Conservation (phyloP, 768 basidiomycete genomes). For the Agrocybe pediades region DNA sequence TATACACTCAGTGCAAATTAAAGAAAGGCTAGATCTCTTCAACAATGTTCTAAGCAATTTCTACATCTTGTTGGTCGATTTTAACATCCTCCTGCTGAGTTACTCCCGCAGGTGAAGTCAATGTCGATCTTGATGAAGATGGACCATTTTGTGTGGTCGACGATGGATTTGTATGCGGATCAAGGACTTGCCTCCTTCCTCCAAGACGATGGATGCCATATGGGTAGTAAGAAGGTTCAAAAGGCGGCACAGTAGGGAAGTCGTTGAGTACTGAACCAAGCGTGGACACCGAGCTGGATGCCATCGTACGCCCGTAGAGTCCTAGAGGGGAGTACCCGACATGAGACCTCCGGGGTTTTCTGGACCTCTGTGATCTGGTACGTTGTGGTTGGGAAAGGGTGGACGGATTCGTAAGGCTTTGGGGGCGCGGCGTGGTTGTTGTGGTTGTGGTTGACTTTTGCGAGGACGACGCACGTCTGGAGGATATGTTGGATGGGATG, state of each 20-base stretch:
- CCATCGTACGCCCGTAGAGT: not conserved
- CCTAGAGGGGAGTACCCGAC: not conserved
- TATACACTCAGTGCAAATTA: too few relatives aligned
- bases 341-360: not conserved
- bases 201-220: not conserved
- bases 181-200: not conserved
- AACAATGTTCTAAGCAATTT: too few relatives aligned
- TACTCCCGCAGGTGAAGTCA: too few relatives aligned
- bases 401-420: not conserved
- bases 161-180: not conserved
- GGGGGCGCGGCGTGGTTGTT: too few relatives aligned
- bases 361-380: not conserved
- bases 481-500: too few relatives aligned
- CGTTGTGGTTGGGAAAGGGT: not conserved
- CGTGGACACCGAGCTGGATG: not conserved
- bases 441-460: too few relatives aligned
- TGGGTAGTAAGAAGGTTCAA: not conserved
- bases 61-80: too few relatives aligned
- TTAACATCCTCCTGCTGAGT: too few relatives aligned
- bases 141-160: not conserved
- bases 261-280: not conserved
- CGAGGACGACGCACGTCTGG: too few relatives aligned
- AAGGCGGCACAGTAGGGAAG: not conserved
- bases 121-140: too few relatives aligned
- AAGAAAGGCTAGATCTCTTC: too few relatives aligned